A percentile compares a stretch with the other conserved stretches of the same genome.
Evolutionary conservation across 345 rosid species (phyloP).

Genomic region (Arabis alpina): DNA sequence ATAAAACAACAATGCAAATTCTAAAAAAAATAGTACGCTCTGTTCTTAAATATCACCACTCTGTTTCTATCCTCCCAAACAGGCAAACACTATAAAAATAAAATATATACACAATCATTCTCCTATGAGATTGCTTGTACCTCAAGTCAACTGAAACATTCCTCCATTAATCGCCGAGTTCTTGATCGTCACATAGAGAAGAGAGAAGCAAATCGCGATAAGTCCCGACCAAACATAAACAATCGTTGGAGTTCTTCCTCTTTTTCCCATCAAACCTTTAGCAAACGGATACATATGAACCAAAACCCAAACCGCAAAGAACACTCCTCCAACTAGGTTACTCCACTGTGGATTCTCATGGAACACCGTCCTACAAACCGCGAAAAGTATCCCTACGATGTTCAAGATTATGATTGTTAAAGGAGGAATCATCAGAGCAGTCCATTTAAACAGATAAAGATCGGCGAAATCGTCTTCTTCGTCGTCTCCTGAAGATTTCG

Average conservation of each 20-base stretch:
- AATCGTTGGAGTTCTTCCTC: constrained; percentile 72
- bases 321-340: constrained; percentile 67
- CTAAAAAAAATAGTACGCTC: no score
- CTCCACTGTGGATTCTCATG: constrained; percentile 62
- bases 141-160: constrained; percentile 46
- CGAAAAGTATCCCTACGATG: constrained; percentile 73
- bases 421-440: constrained; percentile 79
- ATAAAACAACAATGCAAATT: no score
- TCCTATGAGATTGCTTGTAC: no score
- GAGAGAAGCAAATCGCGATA: constrained; percentile 67
- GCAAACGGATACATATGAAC: constrained; percentile 83
- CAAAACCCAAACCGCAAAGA: constrained; percentile 87
- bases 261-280: constrained; percentile 80
- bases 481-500: constrained; percentile 70
- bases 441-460: constrained; percentile 76
- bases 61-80: no score
- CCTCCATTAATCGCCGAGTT: constrained; percentile 61
- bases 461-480: constrained; percentile 71
- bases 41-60: no score
- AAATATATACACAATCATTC: no score
- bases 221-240: constrained; percentile 85
- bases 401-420: constrained; percentile 74
- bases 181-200: constrained; percentile 72
- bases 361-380: constrained; percentile 56
- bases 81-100: no score